Percentiles rank a stretch among this genome's conserved stretches.
phyloP scores from a whole-genome alignment of 768 basidiomycete genomes.

The Calocybe cyanea region DNA sequence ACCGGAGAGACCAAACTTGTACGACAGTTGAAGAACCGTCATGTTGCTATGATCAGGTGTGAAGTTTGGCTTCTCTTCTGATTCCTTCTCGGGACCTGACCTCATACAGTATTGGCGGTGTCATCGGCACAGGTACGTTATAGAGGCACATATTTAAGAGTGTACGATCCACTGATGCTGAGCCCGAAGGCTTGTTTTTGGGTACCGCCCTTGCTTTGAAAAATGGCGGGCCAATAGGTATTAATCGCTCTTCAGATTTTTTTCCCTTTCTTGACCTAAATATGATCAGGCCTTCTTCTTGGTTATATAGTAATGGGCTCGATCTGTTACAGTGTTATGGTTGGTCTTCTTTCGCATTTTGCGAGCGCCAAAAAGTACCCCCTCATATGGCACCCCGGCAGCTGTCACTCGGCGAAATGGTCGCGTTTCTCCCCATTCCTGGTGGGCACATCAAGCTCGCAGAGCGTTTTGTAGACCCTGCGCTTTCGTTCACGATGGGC shows the following conservation, averaged over 20 bases:
- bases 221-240: slow-evolving; percentile 69
- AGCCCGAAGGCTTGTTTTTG: slow-evolving; percentile 40
- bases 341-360: slow-evolving; percentile 19
- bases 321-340: slow-evolving; percentile 74
- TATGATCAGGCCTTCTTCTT: slow-evolving; percentile 51
- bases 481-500: slow-evolving; percentile 58
- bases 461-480: slow-evolving; percentile 78
- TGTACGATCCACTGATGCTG: neutral
- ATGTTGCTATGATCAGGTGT: slow-evolving; percentile 78
- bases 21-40: slow-evolving; percentile 70
- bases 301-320: slow-evolving; percentile 66
- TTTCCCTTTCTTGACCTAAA: neutral
- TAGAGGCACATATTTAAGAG: neutral
- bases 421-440: slow-evolving; percentile 73
- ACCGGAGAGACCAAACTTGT: slow-evolving; percentile 32
- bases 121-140: slow-evolving; percentile 53
- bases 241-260: neutral
- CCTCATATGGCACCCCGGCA: slow-evolving; percentile 19
- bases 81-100: slow-evolving; percentile 1
- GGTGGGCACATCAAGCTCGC: slow-evolving; percentile 81
- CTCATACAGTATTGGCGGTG: slow-evolving; percentile 52
- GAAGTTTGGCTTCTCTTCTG: neutral
- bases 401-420: slow-evolving; percentile 72
- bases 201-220: slow-evolving; percentile 50
- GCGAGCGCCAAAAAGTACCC: no score